These are phyloP conservation scores for Trichoderma brevicompactum DNA, from an alignment of 2,329 filamentous ascomycete genomes.

Conservation along the genomic window DNA sequence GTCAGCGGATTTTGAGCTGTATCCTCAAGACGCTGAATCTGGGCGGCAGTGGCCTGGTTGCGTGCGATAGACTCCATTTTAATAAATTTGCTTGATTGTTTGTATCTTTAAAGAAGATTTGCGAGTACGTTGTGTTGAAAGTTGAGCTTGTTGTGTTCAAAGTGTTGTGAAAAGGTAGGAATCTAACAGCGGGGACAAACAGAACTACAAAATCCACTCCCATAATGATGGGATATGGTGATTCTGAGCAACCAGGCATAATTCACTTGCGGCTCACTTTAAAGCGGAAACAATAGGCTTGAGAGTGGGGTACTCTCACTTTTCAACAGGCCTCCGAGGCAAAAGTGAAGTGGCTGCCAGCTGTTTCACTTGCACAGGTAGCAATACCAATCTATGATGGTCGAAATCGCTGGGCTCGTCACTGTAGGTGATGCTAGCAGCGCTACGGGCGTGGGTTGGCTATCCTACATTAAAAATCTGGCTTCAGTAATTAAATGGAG, in stretches of 20 bases:
- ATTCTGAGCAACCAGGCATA: background rate
- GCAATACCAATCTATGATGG: too few species aligned
- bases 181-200: background rate
- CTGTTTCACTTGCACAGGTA: too few species aligned
- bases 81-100: background rate
- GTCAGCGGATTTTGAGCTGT: background rate
- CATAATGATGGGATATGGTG: background rate
- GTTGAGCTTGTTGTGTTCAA: background rate
- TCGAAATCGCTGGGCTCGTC: too few species aligned
- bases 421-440: too few species aligned
- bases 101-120: background rate
- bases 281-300: background rate
- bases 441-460: too few species aligned
- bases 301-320: slow-evolving; percentile 48
- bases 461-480: too few species aligned
- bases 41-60: background rate
- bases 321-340: slow-evolving; percentile 52
- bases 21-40: background rate
- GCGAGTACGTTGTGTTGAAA: background rate
- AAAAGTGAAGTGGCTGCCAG: too few species aligned
- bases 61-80: background rate
- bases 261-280: background rate
- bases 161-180: background rate
- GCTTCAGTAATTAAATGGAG: too few species aligned
- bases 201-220: background rate